Base-by-base conservation (phyloP, 176 grass and related monocot genomes). In the Leersia perrieri region DNA sequence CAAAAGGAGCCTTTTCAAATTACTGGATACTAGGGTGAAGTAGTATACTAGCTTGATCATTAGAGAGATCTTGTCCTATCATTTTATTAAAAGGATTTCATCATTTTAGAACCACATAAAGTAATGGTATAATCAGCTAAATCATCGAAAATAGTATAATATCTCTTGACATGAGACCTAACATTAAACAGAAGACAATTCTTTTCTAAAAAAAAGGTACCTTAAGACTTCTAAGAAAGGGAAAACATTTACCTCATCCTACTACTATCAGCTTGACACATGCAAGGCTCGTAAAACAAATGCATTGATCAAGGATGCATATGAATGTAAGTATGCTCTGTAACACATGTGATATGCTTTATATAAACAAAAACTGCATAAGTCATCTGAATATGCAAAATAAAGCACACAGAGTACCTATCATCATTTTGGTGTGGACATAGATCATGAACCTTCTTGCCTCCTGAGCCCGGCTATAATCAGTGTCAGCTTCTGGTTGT, bases 361-460 rank as follows among this genome's bases (percentile, higher is more conserved):
- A 68, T 7, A 23, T 68, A 11, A 40, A 39, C 33, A 68, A 40
- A 40, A 69, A 22, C 2, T 26, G 35, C 8, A 3, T 22, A 25
- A 6, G 4, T 6, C 7, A 74, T 28, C 4, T 32, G 55, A 49
- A 78, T 63, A 47, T 69, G 76, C 9, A 27, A 75, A 9, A n/a
- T 53, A 57, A 15, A 76, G 33, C 14, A 15, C 13, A 63, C 3
- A 26, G 42, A 9, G 45, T 98, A 95, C 95, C 95, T 77, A 98
- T 93, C 88, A 98, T 91, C 95, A 98, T 98, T 88, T 98, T 98
- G 81, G 92, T 65, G 71, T 98, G 95, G 67, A 98, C 95, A 76
- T 98, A 98, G 85, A 98, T 98, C 95, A 98, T 98, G 86, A 95
- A 98, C 60, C 95, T 86, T 73, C 95, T 87, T 25, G 77, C 83